Evolutionary conservation across 2,329 filamentous ascomycete genomes (phyloP), one percentile per base, ranked within the genome.

Genomic region (Seiridium unicorne): DNA sequence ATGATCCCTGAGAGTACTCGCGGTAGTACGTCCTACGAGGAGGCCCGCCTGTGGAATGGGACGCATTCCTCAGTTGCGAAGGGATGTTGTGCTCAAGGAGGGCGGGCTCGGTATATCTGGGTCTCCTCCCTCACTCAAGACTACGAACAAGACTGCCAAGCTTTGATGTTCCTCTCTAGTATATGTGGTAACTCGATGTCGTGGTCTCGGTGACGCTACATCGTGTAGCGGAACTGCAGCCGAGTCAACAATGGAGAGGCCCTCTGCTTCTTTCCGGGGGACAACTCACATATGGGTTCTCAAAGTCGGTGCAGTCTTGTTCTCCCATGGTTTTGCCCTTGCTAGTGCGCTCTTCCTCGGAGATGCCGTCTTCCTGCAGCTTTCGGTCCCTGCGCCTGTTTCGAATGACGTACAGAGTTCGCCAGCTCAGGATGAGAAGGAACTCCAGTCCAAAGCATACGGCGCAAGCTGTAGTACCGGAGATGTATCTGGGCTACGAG

Each of bases 401-500:
- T 34, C 78, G 69, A 63, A 72, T 69, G 26, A 77, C 71, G 47
- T 79, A 75, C 5, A 77, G 72, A 0, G 72, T 10, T 5, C 77
- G 69, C 78, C 78, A 81, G 1, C 61, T 44, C 8, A 72, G 55
- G 1, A 81, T 72, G 1, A 79, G 64, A 4, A 76, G 34, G 48
- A 76, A 73, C 58, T 77, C 66, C 0, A 77, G 64, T 2, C 64
- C 74, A 60, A 76, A 77, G 62, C 76, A 77, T 3, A 75, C 61
- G 1, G 74, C 72, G 40, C 77, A 78, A 2, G 68, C 73, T 10
- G 68, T 67, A 0, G 77, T 80, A 3, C 78, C 78, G 0, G 76
- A 74, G 4, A 79, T 70, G 61, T 81, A 81, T 42, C 75, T 72
- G 1, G 78, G 79, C 63, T 72, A 42, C 9, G 9, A 26, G 18